These are phyloP conservation scores for Tetracentron sinense DNA, from an alignment of 164 flowering plant genomes.

Conservation along the genomic window DNA sequence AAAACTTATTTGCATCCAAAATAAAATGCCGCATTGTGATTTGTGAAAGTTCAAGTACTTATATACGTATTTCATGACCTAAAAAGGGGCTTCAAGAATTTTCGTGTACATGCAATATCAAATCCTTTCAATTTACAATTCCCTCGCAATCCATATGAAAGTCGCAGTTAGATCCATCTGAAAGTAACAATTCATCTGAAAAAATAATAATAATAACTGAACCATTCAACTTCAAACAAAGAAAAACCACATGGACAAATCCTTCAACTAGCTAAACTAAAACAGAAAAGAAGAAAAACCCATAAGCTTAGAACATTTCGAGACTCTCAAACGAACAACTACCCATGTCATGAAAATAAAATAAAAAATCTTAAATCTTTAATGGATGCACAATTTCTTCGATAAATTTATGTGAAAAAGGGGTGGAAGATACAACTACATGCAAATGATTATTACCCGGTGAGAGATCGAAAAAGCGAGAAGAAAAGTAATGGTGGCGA, in stretches of 20 bases:
- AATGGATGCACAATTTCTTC: too few relatives aligned
- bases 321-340: background rate
- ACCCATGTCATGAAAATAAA: background rate
- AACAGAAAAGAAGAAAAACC: background rate
- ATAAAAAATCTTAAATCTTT: background rate
- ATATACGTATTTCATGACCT: too few relatives aligned
- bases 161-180: background rate
- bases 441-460: slow-evolving; percentile 20
- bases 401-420: background rate
- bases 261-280: background rate
- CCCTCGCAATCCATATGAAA: background rate
- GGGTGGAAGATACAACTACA: background rate
- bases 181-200: background rate
- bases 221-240: too few relatives aligned
- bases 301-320: background rate
- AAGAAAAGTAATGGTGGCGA: slow-evolving; percentile 33
- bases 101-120: background rate
- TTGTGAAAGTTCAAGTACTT: too few relatives aligned
- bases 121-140: background rate
- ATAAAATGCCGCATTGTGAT: too few relatives aligned
- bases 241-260: too few relatives aligned
- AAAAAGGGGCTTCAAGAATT: background rate
- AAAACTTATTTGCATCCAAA: too few relatives aligned
- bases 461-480: slow-evolving; percentile 26
- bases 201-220: too few relatives aligned